Conservation (phyloP, 2,329 filamentous ascomycete species). For the Monosporascus sp. region DNA sequence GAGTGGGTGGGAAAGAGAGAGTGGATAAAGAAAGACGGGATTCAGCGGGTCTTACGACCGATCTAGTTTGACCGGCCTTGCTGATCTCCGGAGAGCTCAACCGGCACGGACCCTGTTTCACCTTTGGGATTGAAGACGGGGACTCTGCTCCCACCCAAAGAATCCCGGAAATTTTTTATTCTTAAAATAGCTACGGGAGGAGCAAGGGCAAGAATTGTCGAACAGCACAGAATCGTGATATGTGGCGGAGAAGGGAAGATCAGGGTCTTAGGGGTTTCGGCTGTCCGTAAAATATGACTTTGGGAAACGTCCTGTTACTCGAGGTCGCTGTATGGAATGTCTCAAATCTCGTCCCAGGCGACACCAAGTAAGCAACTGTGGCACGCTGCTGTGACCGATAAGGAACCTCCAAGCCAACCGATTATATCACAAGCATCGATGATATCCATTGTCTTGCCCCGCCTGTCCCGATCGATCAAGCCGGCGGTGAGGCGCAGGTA, state of each 20-base stretch:
- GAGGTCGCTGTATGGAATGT: neutral
- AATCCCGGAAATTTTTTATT: no score
- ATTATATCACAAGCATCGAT: neutral
- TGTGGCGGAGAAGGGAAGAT: neutral
- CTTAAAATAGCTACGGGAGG: neutral
- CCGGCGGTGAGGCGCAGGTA: neutral
- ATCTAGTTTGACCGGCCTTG: neutral
- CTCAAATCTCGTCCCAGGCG: neutral
- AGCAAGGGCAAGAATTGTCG: neutral
- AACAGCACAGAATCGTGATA: neutral
- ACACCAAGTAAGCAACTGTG: neutral
- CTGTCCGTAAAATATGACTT: neutral
- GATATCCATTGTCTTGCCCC: neutral
- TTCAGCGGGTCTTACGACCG: neutral
- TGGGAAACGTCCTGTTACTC: neutral
- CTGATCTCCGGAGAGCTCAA: neutral
- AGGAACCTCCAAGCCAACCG: neutral
- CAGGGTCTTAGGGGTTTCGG: neutral
- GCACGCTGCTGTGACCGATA: neutral
- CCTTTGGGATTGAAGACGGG: neutral
- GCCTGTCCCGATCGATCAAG: neutral
- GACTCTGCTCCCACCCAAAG: neutral
- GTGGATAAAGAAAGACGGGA: neutral
- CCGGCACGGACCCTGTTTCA: neutral
- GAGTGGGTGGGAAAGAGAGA: neutral